Evolutionary conservation across 2,329 filamentous ascomycete genomes (phyloP), one percentile per base, ranked within the genome.

Genomic region (Pestalotiopsis sp.): DNA sequence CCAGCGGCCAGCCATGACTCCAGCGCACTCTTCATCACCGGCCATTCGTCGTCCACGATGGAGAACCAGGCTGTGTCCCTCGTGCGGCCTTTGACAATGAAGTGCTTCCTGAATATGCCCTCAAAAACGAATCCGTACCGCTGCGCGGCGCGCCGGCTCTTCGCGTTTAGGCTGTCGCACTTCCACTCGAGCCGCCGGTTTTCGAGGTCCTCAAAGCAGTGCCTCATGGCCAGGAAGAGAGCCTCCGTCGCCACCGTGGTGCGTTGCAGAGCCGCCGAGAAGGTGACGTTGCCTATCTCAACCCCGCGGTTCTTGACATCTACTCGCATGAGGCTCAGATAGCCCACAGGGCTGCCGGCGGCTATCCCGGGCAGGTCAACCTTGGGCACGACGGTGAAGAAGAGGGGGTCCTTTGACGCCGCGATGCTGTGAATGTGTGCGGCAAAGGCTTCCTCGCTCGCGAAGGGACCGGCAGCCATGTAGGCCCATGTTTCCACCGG

Each of bases 101-200:
- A 83, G 73, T 91, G 88, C 69, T 89, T 86, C 65, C 88, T 81
- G 69, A 91, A 90, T 0, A 83, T 72, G 0, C 89, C 89, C 74
- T 92, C 89, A 71, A 78, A 87, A 0, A 75, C 75, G 71, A 91
- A 91, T 0, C 89, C 89, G 9, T 90, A 74, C 2, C 89, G 78
- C 70, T 78, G 67, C 0, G 89, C 89, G 0, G 89, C 88, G 3
- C 82, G 78, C 14, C 81, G 78, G 58, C 86, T 89, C 0, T 83
- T 79, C 44, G 71, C 78, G 73, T 91, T 91, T 11, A 88, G 77
- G 17, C 81, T 71, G 73, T 91, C 84, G 65, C 86, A 88, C 72
- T 91, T 91, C 89, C 89, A 91, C 75, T 91, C 88, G 3, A 89
- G 83, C 7, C 89, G 80, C 3, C 84, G 75, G 73, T 87, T 89